Evolutionary conservation across 768 basidiomycete genomes (phyloP).

Genomic region (Pisolithus orientalis): DNA sequence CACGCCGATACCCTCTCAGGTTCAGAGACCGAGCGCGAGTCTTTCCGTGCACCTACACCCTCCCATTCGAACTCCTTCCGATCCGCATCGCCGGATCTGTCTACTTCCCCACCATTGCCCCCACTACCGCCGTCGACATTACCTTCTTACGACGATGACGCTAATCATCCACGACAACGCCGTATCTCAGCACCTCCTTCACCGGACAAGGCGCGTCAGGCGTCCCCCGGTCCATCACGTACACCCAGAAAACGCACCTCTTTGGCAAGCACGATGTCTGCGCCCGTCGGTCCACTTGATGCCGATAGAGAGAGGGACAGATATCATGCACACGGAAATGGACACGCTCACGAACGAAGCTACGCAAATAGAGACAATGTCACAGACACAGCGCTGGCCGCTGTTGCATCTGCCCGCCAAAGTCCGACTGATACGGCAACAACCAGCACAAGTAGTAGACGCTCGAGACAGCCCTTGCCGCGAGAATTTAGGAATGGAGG

Average conservation of each 20-base stretch:
- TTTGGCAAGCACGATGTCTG: slow-evolving; percentile 27
- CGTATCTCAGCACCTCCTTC: slow-evolving; percentile 46
- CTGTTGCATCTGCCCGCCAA: slow-evolving; percentile 50
- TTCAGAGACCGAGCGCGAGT: slow-evolving; percentile 79
- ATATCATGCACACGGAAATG: slow-evolving; percentile 4
- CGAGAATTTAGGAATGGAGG: slow-evolving; percentile 39
- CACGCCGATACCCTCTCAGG: slow-evolving; percentile 49
- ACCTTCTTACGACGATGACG: no score
- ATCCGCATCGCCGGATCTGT: slow-evolving; percentile 34
- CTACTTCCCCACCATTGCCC: slow-evolving; percentile 31
- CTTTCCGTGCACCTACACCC: slow-evolving; percentile 28
- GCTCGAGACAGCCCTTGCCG: slow-evolving; percentile 44
- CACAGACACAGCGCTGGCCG: slow-evolving; percentile 52
- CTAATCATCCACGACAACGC: slow-evolving; percentile 28
- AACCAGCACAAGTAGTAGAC: slow-evolving; percentile 23
- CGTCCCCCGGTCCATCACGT: slow-evolving; percentile 35
- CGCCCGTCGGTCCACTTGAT: slow-evolving; percentile 3
- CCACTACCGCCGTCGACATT: no score
- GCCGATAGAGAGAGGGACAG: slow-evolving; percentile 15
- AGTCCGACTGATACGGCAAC: slow-evolving; percentile 35
- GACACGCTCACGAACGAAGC: no score
- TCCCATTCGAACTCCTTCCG: slow-evolving; percentile 26
- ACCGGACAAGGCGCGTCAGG: slow-evolving; percentile 32
- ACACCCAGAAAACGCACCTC: slow-evolving; percentile 40
- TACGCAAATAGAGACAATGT: slow-evolving; percentile 30